These are phyloP conservation scores for Cenococcum geophilum DNA, from an alignment of 495 filamentous ascomycete genomes.

Conservation along the genomic window DNA sequence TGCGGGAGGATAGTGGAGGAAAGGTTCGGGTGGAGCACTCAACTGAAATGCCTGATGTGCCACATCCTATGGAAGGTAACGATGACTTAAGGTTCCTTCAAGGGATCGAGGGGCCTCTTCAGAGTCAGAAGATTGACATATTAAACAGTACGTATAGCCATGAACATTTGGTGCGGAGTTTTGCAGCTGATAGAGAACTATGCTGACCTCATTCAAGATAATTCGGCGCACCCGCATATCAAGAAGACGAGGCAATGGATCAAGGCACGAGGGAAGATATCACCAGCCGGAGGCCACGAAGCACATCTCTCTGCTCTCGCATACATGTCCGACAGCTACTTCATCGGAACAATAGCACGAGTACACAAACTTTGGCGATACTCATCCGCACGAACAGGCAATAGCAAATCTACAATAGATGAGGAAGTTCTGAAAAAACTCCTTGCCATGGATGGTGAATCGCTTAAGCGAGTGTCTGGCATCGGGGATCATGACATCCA, in stretches of 20 bases:
- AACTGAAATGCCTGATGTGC: constrained; percentile 47
- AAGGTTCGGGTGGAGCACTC: constrained; percentile 54
- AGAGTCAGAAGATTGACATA: constrained; percentile 50
- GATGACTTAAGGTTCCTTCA: constrained; percentile 21
- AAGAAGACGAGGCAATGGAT: constrained; percentile 68
- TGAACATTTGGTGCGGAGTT: neutral
- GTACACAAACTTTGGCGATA: constrained; percentile 60
- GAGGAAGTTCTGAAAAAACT: constrained; percentile 30
- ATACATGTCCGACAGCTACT: constrained; percentile 86
- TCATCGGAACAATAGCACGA: constrained; percentile 78
- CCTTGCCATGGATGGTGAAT: constrained; percentile 30
- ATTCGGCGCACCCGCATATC: constrained; percentile 46
- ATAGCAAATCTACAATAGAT: constrained; percentile 29
- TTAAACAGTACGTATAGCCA: constrained; percentile 36
- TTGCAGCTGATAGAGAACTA: neutral
- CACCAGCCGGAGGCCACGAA: constrained; percentile 48
- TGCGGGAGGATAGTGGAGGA: constrained; percentile 61
- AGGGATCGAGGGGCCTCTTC: constrained; percentile 47
- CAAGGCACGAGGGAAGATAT: constrained; percentile 67
- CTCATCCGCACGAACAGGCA: constrained; percentile 36
- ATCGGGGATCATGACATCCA: constrained; percentile 23
- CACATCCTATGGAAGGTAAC: constrained; percentile 22
- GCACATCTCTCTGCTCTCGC: constrained; percentile 82
- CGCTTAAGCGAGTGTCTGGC: constrained; percentile 23
- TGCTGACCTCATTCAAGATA: constrained; percentile 20